phyloP scores from a whole-genome alignment of 352 stramenopile species.

The Phytophthora brassicae region DNA sequence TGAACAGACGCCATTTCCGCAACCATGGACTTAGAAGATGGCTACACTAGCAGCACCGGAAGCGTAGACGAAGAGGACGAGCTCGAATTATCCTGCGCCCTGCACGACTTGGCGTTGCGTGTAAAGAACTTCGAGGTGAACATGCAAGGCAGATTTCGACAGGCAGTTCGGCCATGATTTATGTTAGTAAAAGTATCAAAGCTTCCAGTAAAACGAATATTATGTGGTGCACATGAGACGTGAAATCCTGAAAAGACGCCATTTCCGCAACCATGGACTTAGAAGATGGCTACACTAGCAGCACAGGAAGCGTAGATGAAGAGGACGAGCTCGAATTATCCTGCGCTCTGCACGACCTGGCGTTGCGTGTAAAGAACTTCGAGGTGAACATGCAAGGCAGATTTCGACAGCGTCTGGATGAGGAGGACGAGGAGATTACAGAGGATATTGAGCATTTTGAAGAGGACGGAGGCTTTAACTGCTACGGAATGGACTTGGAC shows the following conservation, averaged over 20 bases:
- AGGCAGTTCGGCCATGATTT: constrained; percentile 46
- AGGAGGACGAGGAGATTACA: constrained; percentile 56
- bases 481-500: constrained; percentile 13
- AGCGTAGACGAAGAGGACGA: constrained; percentile 75
- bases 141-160: constrained; percentile 59
- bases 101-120: constrained; percentile 64
- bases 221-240: constrained; percentile 24
- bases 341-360: constrained; percentile 71
- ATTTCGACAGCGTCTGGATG: constrained; percentile 31
- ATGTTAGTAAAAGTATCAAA: constrained; percentile 1
- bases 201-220: constrained; percentile 14
- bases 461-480: constrained; percentile 17
- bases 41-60: constrained; percentile 54
- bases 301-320: constrained; percentile 49
- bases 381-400: constrained; percentile 71
- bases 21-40: constrained; percentile 42
- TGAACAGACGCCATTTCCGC: constrained; percentile 25
- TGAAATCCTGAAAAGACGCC: constrained; percentile 30
- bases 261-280: constrained; percentile 25
- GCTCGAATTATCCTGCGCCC: constrained; percentile 71
- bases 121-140: constrained; percentile 74
- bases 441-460: constrained; percentile 66
- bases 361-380: constrained; percentile 64
- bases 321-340: constrained; percentile 77
- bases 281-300: constrained; percentile 48